Evolutionary conservation across 495 filamentous ascomycete genomes (phyloP).

Genomic region (Xylaria curta): DNA sequence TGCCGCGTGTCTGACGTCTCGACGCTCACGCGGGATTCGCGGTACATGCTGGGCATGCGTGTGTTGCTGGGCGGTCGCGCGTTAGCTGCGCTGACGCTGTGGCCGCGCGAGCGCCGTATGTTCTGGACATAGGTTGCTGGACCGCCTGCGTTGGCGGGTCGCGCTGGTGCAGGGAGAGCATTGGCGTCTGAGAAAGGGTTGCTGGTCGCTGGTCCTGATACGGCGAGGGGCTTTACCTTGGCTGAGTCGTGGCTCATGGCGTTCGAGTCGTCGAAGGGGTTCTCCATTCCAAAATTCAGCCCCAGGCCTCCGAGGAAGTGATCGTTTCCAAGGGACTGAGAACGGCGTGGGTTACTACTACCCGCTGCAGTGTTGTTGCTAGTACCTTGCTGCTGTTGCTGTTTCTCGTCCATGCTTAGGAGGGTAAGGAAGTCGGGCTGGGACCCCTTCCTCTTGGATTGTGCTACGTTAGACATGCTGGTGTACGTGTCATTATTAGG

Average conservation of each 20-base stretch:
- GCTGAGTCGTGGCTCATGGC: slow-evolving; percentile 47
- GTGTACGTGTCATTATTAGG: slow-evolving; percentile 33
- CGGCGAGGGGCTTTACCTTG: slow-evolving; percentile 43
- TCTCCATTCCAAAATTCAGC: slow-evolving; percentile 44
- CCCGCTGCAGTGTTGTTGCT: slow-evolving; percentile 38
- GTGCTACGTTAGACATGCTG: slow-evolving; percentile 32
- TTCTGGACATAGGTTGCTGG: slow-evolving; percentile 50
- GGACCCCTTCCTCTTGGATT: slow-evolving; percentile 30
- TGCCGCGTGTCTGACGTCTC: slow-evolving; percentile 40
- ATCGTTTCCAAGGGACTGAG: slow-evolving; percentile 35
- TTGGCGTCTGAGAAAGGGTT: slow-evolving; percentile 55
- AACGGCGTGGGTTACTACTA: slow-evolving; percentile 35
- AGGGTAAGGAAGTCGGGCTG: slow-evolving; percentile 52
- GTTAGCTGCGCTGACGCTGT: slow-evolving; percentile 45
- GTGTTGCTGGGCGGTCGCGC: slow-evolving; percentile 28
- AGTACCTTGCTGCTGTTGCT: slow-evolving; percentile 43
- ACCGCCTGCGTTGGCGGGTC: slow-evolving; percentile 22
- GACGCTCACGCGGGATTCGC: slow-evolving; percentile 43
- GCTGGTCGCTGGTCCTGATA: slow-evolving; percentile 36
- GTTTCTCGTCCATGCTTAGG: slow-evolving; percentile 44
- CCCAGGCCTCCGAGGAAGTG: slow-evolving; percentile 49
- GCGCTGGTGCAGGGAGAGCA: slow-evolving; percentile 35
- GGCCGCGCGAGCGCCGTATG: slow-evolving; percentile 52
- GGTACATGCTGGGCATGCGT: slow-evolving; percentile 40
- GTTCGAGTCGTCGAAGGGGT: slow-evolving; percentile 54